phyloP scores from a whole-genome alignment of 2,329 filamentous ascomycete species.

The Harringtonia aguacate region DNA sequence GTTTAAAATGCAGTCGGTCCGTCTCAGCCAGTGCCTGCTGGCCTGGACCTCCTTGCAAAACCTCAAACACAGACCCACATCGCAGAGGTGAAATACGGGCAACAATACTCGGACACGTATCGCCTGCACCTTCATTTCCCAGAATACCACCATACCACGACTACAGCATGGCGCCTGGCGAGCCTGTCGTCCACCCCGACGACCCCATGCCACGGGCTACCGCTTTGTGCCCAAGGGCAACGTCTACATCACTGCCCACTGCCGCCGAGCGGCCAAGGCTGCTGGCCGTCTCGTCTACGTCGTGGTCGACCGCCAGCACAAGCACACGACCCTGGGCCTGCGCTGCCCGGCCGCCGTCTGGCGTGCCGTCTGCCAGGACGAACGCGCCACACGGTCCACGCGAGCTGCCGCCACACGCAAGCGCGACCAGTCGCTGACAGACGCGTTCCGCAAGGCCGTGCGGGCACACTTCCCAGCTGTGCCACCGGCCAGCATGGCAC shows the following conservation, averaged over 20 bases:
- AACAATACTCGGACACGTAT: no score
- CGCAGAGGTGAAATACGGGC: no score
- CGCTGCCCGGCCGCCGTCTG: constrained; percentile 26
- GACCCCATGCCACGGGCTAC: constrained; percentile 27
- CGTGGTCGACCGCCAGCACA: constrained; percentile 16
- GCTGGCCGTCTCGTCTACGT: constrained; percentile 23
- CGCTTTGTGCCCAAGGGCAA: constrained; percentile 30
- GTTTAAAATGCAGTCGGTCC: no score
- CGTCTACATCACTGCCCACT: constrained; percentile 29
- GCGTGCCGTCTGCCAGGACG: constrained; percentile 16
- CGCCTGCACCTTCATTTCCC: no score
- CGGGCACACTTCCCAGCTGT: constrained; percentile 27
- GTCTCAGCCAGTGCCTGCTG: no score
- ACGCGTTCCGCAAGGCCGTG: constrained; percentile 23
- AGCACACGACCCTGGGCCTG: constrained; percentile 20
- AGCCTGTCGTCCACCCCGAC: constrained; percentile 12
- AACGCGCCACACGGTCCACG: constrained; percentile 19
- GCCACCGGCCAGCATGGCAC: constrained; percentile 21
- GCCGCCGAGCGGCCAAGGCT: constrained; percentile 25
- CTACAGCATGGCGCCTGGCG: not conserved
- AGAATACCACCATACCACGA: no score
- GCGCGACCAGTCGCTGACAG: constrained; percentile 22
- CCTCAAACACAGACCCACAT: no score
- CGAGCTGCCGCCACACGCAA: constrained; percentile 21
- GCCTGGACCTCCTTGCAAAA: no score